phyloP scores from a whole-genome alignment of 495 filamentous ascomycete genomes.

The Bryoglossum gracile region DNA sequence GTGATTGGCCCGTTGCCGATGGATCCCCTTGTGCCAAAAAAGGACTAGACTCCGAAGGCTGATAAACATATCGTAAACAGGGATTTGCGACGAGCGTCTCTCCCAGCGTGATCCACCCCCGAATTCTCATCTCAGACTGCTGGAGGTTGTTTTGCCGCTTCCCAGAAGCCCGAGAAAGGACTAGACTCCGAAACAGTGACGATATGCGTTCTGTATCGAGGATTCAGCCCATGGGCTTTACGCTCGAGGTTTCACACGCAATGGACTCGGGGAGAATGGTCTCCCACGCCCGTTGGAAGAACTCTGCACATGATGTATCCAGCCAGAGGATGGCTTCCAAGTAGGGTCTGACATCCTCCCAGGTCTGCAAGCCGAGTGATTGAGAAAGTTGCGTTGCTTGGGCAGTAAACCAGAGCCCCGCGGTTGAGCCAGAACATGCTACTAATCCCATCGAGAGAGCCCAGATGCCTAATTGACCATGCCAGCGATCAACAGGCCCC shows the following conservation, averaged over 20 bases:
- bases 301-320: background rate
- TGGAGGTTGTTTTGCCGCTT: background rate
- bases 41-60: conserved; percentile 2
- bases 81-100: background rate
- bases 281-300: conserved; percentile 1
- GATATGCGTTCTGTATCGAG: background rate
- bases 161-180: background rate
- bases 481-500: conserved; percentile 5
- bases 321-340: conserved; percentile 35
- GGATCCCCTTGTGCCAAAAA: background rate
- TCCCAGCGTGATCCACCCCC: too few species aligned
- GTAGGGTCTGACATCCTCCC: conserved; percentile 23
- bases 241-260: too few species aligned
- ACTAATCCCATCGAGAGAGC: conserved; percentile 34
- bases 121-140: too few species aligned
- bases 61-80: background rate
- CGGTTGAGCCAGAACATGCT: conserved; percentile 27
- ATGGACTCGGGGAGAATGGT: background rate
- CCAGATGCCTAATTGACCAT: conserved; percentile 33
- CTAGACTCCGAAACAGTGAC: conserved; percentile 9
- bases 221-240: background rate
- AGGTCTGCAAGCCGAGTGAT: conserved; percentile 22
- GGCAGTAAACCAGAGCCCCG: conserved; percentile 28
- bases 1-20: background rate
- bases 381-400: conserved; percentile 1